These are phyloP conservation scores for Chaetomiaceae sp. DNA, from an alignment of 2,329 filamentous ascomycete genomes.

Conservation along the genomic window DNA sequence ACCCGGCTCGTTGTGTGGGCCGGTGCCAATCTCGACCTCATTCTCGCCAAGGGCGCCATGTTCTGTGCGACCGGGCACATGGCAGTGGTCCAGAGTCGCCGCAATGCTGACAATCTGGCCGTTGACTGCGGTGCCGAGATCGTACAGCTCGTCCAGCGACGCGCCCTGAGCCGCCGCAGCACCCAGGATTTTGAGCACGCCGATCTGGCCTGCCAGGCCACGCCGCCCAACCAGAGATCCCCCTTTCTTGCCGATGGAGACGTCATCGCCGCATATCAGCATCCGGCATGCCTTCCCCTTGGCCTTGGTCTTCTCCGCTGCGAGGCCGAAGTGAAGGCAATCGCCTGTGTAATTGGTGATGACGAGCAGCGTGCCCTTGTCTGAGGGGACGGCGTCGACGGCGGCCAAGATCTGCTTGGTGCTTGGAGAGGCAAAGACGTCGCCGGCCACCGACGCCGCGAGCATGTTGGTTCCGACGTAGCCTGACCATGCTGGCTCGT, in stretches of 20 bases:
- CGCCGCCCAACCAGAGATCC: constrained; percentile 56
- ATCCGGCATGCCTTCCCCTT: constrained; percentile 50
- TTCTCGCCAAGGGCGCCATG: constrained; percentile 44
- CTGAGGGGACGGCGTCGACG: constrained; percentile 50
- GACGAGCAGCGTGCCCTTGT: constrained; percentile 53
- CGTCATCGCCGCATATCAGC: constrained; percentile 60
- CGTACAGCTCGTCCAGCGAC: constrained; percentile 46
- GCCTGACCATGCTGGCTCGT: constrained; percentile 59
- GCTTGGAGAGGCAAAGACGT: constrained; percentile 60
- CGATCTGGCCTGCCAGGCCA: constrained; percentile 57
- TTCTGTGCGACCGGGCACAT: constrained; percentile 49
- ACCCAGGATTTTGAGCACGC: constrained; percentile 54
- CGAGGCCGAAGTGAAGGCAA: constrained; percentile 57
- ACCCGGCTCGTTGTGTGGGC: constrained; percentile 63
- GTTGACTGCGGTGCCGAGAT: constrained; percentile 46
- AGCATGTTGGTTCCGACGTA: constrained; percentile 60
- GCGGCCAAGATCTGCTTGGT: constrained; percentile 59
- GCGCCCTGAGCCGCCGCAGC: constrained; percentile 44
- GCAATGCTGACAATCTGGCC: constrained; percentile 52
- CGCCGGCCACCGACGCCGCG: constrained; percentile 55
- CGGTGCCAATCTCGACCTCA: constrained; percentile 60
- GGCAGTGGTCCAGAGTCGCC: constrained; percentile 56
- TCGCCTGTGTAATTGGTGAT: constrained; percentile 64
- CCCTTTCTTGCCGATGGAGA: constrained; percentile 55
- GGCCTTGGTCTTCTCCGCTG: constrained; percentile 53